Evolutionary conservation across 2,329 filamentous ascomycete genomes (phyloP), one percentile per base, ranked within the genome.

Genomic region (Exserohilum turcica): DNA sequence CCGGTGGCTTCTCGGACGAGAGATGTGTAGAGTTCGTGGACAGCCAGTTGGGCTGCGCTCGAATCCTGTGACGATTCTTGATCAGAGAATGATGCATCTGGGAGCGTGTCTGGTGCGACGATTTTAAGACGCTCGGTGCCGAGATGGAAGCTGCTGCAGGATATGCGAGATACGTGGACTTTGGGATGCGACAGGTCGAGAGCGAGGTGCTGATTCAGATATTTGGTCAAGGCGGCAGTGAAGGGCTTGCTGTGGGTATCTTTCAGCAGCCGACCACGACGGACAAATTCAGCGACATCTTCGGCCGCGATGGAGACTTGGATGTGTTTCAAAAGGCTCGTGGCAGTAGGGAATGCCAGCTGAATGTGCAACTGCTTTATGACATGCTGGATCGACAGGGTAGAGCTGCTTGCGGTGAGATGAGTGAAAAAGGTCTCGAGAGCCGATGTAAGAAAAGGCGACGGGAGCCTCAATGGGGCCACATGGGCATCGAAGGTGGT

Each of bases 341-440:
- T 67, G 5, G 57, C 59, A 10, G 49, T 61, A 2, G 68, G 66
- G 27, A 75, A 76, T 29, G 67, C 57, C 12, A 76, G 63, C 44
- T 74, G 73, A 13, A 76, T 48, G 18, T 70, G 66, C n/a, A 76
- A 57, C 46, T 70, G 65, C 8, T 67, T 62, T 36, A 75, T 62
- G 13, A 71, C 57, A 48, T 71, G 61, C 31, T 61, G 59, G 10
- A 74, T 69, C 5, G 66, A 53, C 46, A 72, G 66, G 2, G 65
- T 68, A 3, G 71, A 71, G 46, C 48, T 50, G 43, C 37, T 39
- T 24, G 67, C 57, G 3, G 82, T 77, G 12, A 92, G 76, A 51
- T 83, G 78, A 12, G 83, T 84, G 48, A 93, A 79, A 54, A 91
- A 85, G 0, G 63, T 73, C 54, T 80, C 79, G 13, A 82, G 68